phyloP scores from a whole-genome alignment of 371 early-diverging fungal species.

The Amoeboaphelidium occidentale region DNA sequence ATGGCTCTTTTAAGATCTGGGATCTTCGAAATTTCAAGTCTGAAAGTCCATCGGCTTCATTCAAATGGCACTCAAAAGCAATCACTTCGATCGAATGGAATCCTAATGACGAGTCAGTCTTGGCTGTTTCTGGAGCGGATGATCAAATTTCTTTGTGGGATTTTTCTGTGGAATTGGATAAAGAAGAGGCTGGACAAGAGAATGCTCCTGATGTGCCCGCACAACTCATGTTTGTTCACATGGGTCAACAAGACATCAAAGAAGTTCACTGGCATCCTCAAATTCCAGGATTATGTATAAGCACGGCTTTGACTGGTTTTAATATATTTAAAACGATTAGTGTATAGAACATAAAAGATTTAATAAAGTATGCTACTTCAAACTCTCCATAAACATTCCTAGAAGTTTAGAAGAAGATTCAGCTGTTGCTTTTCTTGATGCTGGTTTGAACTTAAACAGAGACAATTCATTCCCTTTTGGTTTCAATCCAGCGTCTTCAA shows the following conservation, averaged over 20 bases:
- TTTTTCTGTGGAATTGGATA: constrained; percentile 74
- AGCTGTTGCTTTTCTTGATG: too few relatives aligned
- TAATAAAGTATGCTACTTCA: too few relatives aligned
- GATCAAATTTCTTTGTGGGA: constrained; percentile 95
- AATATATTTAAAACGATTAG: constrained; percentile 89
- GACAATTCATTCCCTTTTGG: too few relatives aligned
- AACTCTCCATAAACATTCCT: too few relatives aligned
- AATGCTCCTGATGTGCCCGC: constrained; percentile 48
- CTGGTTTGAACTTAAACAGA: too few relatives aligned
- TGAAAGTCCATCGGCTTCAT: constrained; percentile 29
- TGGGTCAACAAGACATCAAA: constrained; percentile 76
- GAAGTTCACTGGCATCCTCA: constrained; percentile 90
- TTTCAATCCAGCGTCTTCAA: too few relatives aligned
- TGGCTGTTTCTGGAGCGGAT: constrained; percentile 82
- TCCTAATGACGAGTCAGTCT: constrained; percentile 66
- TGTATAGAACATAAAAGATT: too few relatives aligned
- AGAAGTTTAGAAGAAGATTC: too few relatives aligned
- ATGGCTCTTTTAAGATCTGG: constrained; percentile 81
- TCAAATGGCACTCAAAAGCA: constrained; percentile 76
- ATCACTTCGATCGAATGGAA: constrained; percentile 94
- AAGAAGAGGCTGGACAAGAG: constrained; percentile 44
- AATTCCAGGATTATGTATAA: constrained; percentile 63
- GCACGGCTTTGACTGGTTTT: constrained; percentile 67
- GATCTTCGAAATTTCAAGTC: constrained; percentile 56
- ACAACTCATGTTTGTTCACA: constrained; percentile 84